phyloP scores from a whole-genome alignment of 306 rosid species.

The Styphnolobium japonicum region DNA sequence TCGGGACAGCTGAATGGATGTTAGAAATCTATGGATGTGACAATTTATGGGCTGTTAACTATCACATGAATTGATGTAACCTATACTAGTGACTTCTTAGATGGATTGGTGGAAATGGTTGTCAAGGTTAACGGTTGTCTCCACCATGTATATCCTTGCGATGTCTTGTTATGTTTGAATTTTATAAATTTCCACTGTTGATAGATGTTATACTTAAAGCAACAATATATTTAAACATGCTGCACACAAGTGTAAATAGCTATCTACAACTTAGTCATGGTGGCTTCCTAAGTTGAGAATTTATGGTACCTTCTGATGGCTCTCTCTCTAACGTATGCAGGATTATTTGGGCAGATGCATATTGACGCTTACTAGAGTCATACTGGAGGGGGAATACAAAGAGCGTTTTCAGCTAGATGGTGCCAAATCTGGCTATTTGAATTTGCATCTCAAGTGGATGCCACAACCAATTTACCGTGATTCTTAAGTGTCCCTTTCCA shows the following conservation, averaged over 20 bases:
- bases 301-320: neutral
- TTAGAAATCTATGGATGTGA: conserved; percentile 2
- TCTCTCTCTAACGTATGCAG: conserved; percentile 35
- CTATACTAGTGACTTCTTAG: neutral
- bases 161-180: neutral
- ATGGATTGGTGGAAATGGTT: neutral
- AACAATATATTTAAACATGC: neutral
- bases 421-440: conserved; percentile 81
- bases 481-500: conserved; percentile 34
- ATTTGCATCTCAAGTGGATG: conserved; percentile 86
- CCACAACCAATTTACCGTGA: conserved; percentile 90
- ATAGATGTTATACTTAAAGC: neutral
- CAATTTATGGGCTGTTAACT: neutral
- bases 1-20: neutral
- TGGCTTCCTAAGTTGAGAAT: neutral
- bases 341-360: conserved; percentile 93
- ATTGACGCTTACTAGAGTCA: conserved; percentile 83
- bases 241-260: neutral
- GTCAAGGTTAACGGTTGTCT: neutral
- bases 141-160: neutral
- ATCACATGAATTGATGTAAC: neutral
- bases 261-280: neutral
- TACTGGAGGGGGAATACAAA: conserved; percentile 82
- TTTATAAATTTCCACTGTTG: neutral
- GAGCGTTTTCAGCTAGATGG: conserved; percentile 72